Evolutionary conservation across 192 early-diverging fungal genomes (phyloP).

Genomic region (Umbelopsis sp.): DNA sequence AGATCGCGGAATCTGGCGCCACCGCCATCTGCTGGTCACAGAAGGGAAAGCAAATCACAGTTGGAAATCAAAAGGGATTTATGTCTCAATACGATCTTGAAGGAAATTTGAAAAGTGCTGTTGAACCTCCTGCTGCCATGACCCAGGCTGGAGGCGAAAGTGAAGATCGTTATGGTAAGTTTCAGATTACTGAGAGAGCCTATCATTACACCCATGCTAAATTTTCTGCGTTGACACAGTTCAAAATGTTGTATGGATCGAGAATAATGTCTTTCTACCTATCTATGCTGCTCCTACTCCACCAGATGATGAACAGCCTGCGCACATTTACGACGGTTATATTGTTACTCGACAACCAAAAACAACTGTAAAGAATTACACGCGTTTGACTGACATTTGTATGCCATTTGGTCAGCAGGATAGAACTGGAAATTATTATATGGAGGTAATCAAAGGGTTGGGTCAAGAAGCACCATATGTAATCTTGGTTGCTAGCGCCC

Average conservation of each 20-base stretch:
- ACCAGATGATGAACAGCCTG: slow-evolving; percentile 23
- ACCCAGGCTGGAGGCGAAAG: not conserved
- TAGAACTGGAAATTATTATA: slow-evolving; percentile 58
- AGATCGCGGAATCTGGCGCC: slow-evolving; percentile 38
- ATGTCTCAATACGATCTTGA: slow-evolving; percentile 65
- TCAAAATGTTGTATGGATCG: slow-evolving; percentile 73
- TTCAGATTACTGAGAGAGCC: not conserved
- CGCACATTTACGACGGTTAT: slow-evolving; percentile 50
- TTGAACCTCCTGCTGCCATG: slow-evolving; percentile 46
- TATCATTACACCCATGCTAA: not conserved
- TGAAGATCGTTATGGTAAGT: slow-evolving; percentile 28
- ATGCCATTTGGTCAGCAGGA: slow-evolving; percentile 51
- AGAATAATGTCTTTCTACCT: slow-evolving; percentile 67
- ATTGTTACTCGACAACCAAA: slow-evolving; percentile 57
- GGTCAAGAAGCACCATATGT: slow-evolving; percentile 44
- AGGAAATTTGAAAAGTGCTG: slow-evolving; percentile 60
- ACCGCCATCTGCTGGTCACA: slow-evolving; percentile 80
- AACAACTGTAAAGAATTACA: slow-evolving; percentile 46
- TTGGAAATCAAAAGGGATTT: slow-evolving; percentile 61
- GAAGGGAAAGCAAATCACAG: slow-evolving; percentile 89
- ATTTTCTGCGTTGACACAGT: slow-evolving; percentile 45
- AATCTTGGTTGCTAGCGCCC: slow-evolving; percentile 42
- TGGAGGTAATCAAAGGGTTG: slow-evolving; percentile 59
- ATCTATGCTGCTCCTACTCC: slow-evolving; percentile 55
- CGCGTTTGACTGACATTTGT: slow-evolving; percentile 56